These are phyloP conservation scores for Choiromyces venosus DNA, from an alignment of 495 filamentous ascomycete genomes.

Conservation along the genomic window DNA sequence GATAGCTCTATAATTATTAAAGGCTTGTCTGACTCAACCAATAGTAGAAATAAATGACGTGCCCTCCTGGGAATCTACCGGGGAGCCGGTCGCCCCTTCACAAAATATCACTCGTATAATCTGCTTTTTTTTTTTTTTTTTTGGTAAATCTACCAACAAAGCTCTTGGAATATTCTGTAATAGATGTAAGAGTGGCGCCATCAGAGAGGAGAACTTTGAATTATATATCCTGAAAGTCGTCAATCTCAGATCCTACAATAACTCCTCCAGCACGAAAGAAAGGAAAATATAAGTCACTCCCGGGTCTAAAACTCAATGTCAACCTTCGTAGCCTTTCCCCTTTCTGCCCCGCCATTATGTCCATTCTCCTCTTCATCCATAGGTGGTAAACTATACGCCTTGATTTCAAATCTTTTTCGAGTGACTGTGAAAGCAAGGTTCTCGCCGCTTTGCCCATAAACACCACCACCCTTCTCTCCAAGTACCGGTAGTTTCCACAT, in stretches of 20 bases:
- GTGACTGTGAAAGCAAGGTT: conserved; percentile 88
- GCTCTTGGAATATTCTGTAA: background rate
- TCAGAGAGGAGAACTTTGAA: background rate
- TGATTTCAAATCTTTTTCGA: conserved; percentile 74
- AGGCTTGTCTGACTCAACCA: background rate
- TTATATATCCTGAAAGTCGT: background rate
- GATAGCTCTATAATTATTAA: background rate
- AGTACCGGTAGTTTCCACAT: conserved; percentile 76
- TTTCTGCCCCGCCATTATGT: conserved; percentile 46
- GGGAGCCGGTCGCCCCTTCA: background rate
- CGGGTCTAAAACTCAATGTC: conserved; percentile 65
- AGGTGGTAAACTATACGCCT: conserved; percentile 82
- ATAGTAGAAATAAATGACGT: background rate
- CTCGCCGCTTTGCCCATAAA: conserved; percentile 62
- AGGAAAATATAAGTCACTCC: background rate
- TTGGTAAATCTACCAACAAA: background rate
- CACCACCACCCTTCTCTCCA: conserved; percentile 78
- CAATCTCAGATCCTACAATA: background rate
- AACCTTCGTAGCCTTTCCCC: conserved; percentile 54
- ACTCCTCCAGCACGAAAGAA: background rate
- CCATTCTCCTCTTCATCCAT: conserved; percentile 70
- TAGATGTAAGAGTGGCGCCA: background rate
- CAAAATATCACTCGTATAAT: background rate
- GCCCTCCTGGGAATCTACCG: background rate
- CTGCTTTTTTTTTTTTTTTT: background rate